Percentiles rank a stretch among this genome's conserved stretches.
phyloP scores from a whole-genome alignment of 1,284 basidiomycete species.

The Agaricales sp. region DNA sequence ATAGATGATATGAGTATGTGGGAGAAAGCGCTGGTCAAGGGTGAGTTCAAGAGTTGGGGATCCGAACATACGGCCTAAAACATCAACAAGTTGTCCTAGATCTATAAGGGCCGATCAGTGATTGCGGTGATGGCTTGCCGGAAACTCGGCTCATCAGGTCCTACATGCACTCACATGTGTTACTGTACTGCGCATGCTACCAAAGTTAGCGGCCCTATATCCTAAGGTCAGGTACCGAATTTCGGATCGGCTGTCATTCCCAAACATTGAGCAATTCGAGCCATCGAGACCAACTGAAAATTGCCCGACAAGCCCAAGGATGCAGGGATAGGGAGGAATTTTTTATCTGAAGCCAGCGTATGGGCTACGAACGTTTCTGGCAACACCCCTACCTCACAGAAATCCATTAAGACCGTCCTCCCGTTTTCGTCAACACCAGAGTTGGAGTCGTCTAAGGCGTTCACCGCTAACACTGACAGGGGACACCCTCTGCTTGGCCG shows the following conservation, averaged over 20 bases:
- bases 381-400: constrained; percentile 16
- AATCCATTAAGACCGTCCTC: constrained; percentile 17
- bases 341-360: constrained; percentile 8
- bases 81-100: no score
- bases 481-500: constrained; percentile 3
- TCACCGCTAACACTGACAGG: constrained; percentile 15
- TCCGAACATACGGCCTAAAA: no score
- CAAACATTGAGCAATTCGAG: constrained; percentile 2
- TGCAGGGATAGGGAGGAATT: background rate
- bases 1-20: no score
- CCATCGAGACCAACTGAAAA: constrained; percentile 5
- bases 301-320: constrained; percentile 4
- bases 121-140: no score
- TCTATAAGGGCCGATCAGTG: no score
- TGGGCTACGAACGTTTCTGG: constrained; percentile 14
- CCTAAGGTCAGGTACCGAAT: no score
- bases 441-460: constrained; percentile 16
- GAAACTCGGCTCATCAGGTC: no score
- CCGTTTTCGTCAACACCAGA: constrained; percentile 17
- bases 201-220: no score
- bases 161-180: no score
- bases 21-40: no score
- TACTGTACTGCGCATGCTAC: no score
- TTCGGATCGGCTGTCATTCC: constrained; percentile 2
- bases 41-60: no score